Conservation (phyloP, 345 rosid species). For the Salix caprea region DNA sequence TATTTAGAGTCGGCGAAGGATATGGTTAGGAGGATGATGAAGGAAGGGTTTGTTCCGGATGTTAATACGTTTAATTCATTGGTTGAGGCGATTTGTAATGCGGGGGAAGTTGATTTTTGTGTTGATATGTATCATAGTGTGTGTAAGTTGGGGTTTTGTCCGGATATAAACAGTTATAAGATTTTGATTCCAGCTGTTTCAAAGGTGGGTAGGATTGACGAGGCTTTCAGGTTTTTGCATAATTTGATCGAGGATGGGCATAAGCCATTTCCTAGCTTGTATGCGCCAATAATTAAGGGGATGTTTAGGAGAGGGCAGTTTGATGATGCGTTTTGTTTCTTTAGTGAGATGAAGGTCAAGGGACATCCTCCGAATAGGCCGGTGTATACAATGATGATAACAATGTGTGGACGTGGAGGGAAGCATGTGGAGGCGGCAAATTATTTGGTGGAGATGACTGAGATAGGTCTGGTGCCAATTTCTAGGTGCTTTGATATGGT, state of each 20-base stretch:
- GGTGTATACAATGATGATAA: slow-evolving; percentile 84
- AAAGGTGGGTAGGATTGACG: slow-evolving; percentile 70
- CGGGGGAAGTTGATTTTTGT: slow-evolving; percentile 74
- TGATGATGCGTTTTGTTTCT: slow-evolving; percentile 82
- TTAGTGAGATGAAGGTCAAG: slow-evolving; percentile 79
- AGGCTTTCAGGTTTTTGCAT: slow-evolving; percentile 61
- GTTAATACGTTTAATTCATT: slow-evolving; percentile 57
- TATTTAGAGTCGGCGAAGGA: slow-evolving; percentile 76
- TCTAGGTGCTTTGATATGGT: slow-evolving; percentile 90
- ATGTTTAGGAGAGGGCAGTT: slow-evolving; percentile 73
- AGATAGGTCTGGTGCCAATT: slow-evolving; percentile 74
- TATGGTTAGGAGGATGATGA: slow-evolving; percentile 69
- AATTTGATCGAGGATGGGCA: slow-evolving; percentile 78
- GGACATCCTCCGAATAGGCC: slow-evolving; percentile 90
- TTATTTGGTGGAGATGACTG: slow-evolving; percentile 86
- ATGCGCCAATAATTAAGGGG: slow-evolving; percentile 79
- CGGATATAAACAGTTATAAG: slow-evolving; percentile 63
- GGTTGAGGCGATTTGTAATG: slow-evolving; percentile 51
- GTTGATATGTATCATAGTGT: slow-evolving; percentile 60
- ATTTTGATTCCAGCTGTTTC: slow-evolving; percentile 83
- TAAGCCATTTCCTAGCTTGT: slow-evolving; percentile 83
- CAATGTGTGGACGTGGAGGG: slow-evolving; percentile 89
- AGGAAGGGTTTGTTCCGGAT: slow-evolving; percentile 67
- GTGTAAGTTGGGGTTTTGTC: slow-evolving; percentile 63
- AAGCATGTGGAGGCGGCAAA: slow-evolving; percentile 74